These are phyloP conservation scores for Pleoardoris graminearum DNA, from an alignment of 2,329 filamentous ascomycete genomes.

Conservation along the genomic window DNA sequence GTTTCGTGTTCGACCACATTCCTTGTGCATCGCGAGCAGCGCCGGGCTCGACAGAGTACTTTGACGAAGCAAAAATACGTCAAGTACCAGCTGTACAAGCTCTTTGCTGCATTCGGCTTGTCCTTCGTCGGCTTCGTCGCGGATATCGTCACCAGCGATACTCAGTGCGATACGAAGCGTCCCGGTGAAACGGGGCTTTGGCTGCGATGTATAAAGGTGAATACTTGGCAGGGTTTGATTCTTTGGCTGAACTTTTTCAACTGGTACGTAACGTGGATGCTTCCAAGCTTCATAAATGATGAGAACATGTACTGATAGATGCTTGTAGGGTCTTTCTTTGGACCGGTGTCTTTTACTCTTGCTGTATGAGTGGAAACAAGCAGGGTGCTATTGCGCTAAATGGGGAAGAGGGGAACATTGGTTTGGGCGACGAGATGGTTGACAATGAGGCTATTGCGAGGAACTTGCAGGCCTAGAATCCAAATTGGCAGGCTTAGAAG, in stretches of 20 bases:
- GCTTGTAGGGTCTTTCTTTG: background rate
- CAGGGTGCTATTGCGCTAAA: background rate
- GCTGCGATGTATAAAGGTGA: background rate
- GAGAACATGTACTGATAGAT: background rate
- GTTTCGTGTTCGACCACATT: background rate
- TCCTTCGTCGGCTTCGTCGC: background rate
- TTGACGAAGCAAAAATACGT: background rate
- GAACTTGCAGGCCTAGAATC: background rate
- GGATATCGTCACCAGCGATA: background rate
- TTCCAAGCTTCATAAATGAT: background rate
- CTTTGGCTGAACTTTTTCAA: background rate
- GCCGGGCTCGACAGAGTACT: background rate
- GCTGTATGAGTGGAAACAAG: background rate
- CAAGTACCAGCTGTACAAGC: constrained; percentile 1
- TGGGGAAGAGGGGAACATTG: background rate
- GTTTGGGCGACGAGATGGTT: background rate
- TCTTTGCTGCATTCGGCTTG: background rate
- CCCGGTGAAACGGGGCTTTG: background rate
- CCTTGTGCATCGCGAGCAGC: background rate
- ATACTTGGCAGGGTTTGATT: background rate
- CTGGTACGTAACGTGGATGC: background rate
- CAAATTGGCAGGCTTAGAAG: background rate
- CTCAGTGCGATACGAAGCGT: background rate
- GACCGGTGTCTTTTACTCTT: background rate
- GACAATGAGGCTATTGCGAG: background rate